Percentiles rank a stretch among this genome's conserved stretches.
These are phyloP conservation scores for Pilobolus umbonatus DNA, from an alignment of 192 early-diverging fungal species.

Conservation along the genomic window DNA sequence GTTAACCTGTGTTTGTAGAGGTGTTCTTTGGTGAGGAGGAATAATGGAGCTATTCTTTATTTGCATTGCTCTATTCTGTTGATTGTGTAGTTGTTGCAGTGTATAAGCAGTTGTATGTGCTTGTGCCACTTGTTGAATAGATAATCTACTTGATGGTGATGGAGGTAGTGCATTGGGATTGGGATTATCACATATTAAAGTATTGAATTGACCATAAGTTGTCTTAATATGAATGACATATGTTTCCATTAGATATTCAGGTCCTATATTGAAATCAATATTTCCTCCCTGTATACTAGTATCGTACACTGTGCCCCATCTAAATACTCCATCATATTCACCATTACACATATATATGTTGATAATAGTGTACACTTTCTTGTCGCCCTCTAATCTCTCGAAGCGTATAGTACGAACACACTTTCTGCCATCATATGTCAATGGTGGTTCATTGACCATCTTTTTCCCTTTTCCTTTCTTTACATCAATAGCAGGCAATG, in stretches of 20 bases:
- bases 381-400: conserved; percentile 44
- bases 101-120: conserved; percentile 4
- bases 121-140: conserved; percentile 16
- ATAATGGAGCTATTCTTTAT: conserved; percentile 2
- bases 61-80: conserved; percentile 15
- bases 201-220: conserved; percentile 30
- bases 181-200: conserved; percentile 31
- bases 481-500: conserved; percentile 40
- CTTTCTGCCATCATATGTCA: conserved; percentile 53
- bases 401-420: conserved; percentile 71
- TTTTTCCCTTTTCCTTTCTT: conserved; percentile 42
- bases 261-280: conserved; percentile 39
- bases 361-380: conserved; percentile 59
- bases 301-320: conserved; percentile 59
- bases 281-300: conserved; percentile 63
- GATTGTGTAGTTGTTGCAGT: conserved; percentile 22
- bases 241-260: conserved; percentile 34
- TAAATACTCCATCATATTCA: conserved; percentile 61
- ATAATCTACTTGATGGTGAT: conserved; percentile 11
- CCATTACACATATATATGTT: conserved; percentile 51
- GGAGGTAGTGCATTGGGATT: conserved; percentile 14
- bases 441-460: conserved; percentile 27
- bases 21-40: conserved; percentile 12
- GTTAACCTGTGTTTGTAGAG: conserved; percentile 14
- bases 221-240: conserved; percentile 34